Evolutionary conservation across 2,329 filamentous ascomycete genomes (phyloP).

Genomic region (Fusarium decemcellulare): DNA sequence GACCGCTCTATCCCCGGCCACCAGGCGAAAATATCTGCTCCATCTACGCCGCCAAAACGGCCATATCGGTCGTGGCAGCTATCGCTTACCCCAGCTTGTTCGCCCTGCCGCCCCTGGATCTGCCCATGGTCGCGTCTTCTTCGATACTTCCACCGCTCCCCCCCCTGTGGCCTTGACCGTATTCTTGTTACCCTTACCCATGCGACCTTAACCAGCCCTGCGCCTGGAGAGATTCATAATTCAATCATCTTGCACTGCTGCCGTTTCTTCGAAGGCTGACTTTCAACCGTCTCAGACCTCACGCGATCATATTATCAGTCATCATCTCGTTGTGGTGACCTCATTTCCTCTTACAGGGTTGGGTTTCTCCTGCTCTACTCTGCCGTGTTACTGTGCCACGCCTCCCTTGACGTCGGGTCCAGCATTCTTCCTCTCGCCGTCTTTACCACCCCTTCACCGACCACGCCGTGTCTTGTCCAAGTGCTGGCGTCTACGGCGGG

Average conservation of each 20-base stretch:
- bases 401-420: constrained; percentile 10
- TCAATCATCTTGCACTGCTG: constrained; percentile 31
- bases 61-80: constrained; percentile 31
- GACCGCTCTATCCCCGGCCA: constrained; percentile 36
- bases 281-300: constrained; percentile 21
- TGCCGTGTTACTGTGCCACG: neutral
- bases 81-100: constrained; percentile 38
- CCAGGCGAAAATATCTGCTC: constrained; percentile 15
- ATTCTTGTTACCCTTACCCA: constrained; percentile 43
- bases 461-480: constrained; percentile 35
- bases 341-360: constrained; percentile 5
- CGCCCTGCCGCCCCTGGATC: constrained; percentile 38
- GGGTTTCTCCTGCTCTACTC: constrained; percentile 6
- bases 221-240: constrained; percentile 23
- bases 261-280: constrained; percentile 42
- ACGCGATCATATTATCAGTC: constrained; percentile 29
- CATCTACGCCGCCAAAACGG: constrained; percentile 13
- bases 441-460: constrained; percentile 20
- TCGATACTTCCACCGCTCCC: constrained; percentile 39
- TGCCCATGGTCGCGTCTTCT: constrained; percentile 40
- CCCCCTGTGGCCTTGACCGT: constrained; percentile 35
- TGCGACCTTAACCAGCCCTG: constrained; percentile 32
- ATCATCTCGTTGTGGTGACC: neutral
- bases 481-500: constrained; percentile 37
- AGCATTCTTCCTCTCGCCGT: constrained; percentile 17